Conservation (phyloP, 192 early-diverging fungal species). For the Umbelopsis sp. region DNA sequence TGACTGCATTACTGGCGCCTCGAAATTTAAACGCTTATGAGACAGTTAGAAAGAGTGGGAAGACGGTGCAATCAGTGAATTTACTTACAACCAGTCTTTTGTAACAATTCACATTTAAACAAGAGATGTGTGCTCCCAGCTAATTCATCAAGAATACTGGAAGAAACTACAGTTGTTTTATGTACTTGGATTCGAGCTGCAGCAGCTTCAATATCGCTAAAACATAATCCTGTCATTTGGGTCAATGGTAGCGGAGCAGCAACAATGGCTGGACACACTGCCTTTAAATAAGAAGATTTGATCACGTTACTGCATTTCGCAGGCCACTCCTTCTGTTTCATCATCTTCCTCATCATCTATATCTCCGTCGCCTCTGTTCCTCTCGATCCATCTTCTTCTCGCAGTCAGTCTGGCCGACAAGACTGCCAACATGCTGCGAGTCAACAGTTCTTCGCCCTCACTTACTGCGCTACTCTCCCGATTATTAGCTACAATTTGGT, state of each 20-base stretch:
- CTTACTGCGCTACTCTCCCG: background rate
- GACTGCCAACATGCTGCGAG: conserved; percentile 5
- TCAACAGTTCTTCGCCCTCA: conserved; percentile 4
- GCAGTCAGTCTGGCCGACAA: conserved; percentile 10
- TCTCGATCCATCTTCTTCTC: conserved; percentile 9
- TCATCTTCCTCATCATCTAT: conserved; percentile 7
- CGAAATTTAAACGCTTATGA: conserved; percentile 56
- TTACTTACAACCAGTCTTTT: conserved; percentile 44
- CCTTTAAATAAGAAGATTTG: too few relatives aligned
- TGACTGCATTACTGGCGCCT: conserved; percentile 56
- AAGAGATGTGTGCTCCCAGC: conserved; percentile 32
- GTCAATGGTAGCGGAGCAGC: background rate
- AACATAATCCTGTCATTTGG: background rate
- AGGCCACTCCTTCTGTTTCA: conserved; percentile 13
- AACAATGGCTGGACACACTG: background rate
- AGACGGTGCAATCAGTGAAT: too few relatives aligned
- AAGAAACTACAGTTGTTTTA: conserved; percentile 51
- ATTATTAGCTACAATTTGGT: background rate
- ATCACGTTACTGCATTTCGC: conserved; percentile 9
- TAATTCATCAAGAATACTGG: conserved; percentile 36
- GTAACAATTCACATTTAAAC: conserved; percentile 60
- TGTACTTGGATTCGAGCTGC: conserved; percentile 45
- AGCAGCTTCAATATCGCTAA: conserved; percentile 36
- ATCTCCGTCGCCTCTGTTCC: conserved; percentile 1
- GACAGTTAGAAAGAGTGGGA: too few relatives aligned